Conservation (phyloP, 805 yeast species). For the Metschnikowia lunata region DNA sequence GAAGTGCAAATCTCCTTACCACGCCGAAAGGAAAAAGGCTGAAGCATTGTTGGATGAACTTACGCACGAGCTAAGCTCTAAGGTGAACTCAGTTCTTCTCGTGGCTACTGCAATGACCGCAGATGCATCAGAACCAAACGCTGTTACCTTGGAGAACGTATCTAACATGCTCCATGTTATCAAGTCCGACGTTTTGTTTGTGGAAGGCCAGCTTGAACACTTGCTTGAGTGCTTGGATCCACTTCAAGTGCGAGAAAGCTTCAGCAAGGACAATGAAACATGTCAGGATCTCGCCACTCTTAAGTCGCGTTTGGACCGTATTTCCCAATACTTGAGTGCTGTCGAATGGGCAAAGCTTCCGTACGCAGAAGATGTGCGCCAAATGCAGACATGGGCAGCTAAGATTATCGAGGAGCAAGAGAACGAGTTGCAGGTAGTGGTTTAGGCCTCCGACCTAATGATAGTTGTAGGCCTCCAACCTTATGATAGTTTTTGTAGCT, state of each 20-base stretch:
- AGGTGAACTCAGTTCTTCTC: conserved; percentile 1
- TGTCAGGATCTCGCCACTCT: too few species aligned
- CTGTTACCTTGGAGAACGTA: background rate
- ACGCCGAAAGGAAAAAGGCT: background rate
- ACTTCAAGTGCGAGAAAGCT: background rate
- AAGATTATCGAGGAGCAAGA: too few species aligned
- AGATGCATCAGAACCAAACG: background rate
- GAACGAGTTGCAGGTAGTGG: too few species aligned
- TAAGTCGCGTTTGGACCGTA: background rate
- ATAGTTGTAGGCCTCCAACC: too few species aligned
- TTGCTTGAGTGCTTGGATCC: background rate
- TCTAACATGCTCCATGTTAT: background rate
- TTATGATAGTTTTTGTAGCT: too few species aligned
- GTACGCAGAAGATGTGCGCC: background rate
- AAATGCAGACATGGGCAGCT: too few species aligned
- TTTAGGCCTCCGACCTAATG: too few species aligned
- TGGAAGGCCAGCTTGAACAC: background rate
- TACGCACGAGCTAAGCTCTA: conserved; percentile 2
- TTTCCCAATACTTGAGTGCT: background rate
- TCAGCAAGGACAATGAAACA: too few species aligned
- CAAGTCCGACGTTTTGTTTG: background rate
- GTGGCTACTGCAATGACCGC: background rate
- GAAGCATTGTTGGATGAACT: background rate
- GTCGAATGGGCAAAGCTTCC: background rate
- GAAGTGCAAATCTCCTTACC: background rate